Conservation (phyloP, 768 basidiomycete genomes). For the Exsudoporus frostii region DNA sequence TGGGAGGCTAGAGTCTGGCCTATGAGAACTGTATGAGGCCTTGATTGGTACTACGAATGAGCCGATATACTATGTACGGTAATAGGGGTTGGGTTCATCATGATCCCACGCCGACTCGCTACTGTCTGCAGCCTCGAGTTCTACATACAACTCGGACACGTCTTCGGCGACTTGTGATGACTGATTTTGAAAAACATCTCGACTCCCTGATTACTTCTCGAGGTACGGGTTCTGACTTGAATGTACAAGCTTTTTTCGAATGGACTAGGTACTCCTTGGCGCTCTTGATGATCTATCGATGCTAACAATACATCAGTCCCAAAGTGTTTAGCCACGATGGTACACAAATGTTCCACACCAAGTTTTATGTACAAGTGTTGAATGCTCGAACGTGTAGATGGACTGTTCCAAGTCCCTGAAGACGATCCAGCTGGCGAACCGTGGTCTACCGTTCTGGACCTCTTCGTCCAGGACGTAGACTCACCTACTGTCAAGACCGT, state of each 20-base stretch:
- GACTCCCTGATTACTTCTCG: constrained; percentile 18
- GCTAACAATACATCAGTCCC: constrained; percentile 19
- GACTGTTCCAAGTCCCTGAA: constrained; percentile 2
- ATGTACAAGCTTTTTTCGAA: constrained; percentile 13
- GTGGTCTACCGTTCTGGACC: constrained; percentile 34
- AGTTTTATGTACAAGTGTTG: not conserved
- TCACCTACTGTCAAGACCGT: not conserved
- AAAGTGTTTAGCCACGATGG: constrained; percentile 12
- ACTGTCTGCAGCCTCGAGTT: not conserved
- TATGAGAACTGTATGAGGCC: not conserved
- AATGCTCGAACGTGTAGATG: constrained; percentile 17
- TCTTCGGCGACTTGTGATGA: constrained; percentile 15
- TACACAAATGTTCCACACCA: constrained; percentile 6
- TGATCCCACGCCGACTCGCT: constrained; percentile 2
- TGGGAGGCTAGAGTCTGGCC: too few species aligned
- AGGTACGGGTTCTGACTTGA: constrained; percentile 9
- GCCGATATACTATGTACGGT: not conserved
- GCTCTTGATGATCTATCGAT: constrained; percentile 5
- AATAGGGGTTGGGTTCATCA: not conserved
- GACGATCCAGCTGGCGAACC: constrained; percentile 15
- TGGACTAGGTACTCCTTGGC: constrained; percentile 24
- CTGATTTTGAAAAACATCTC: constrained; percentile 23
- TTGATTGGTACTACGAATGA: not conserved
- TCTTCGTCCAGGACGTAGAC: constrained; percentile 17
- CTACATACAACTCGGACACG: too few species aligned